These are phyloP conservation scores for Thraustochytrium aureum DNA, from an alignment of 352 stramenopile genomes.

Conservation along the genomic window DNA sequence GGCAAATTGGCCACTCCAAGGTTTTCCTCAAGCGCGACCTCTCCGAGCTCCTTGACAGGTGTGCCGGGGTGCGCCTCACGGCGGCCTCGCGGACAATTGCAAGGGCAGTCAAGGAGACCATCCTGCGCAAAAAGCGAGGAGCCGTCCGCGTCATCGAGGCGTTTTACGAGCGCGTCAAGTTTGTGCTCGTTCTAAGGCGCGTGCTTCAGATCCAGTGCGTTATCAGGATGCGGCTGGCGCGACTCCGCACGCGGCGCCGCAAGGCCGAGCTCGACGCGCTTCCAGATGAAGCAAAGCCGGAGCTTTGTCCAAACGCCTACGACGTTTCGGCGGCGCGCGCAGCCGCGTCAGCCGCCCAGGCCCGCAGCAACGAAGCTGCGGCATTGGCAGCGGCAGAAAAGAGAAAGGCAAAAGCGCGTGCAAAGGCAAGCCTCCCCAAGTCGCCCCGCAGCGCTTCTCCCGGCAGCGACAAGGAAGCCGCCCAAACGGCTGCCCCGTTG, in stretches of 20 bases:
- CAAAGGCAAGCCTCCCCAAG: no score
- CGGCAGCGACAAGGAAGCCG: no score
- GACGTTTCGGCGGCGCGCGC: no score
- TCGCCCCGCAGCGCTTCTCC: no score
- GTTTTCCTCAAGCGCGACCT: slow-evolving; percentile 54
- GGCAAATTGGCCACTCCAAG: slow-evolving; percentile 61
- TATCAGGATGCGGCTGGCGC: not conserved
- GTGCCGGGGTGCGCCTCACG: slow-evolving; percentile 8
- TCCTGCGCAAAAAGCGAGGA: not conserved
- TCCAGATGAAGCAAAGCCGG: no score
- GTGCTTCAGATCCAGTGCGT: slow-evolving; percentile 15
- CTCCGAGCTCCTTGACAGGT: slow-evolving; percentile 11
- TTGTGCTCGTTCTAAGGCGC: not conserved
- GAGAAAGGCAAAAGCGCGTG: no score
- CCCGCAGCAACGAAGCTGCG: no score
- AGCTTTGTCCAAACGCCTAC: no score
- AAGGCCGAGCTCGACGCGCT: no score
- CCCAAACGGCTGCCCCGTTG: not conserved
- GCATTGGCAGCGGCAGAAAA: no score
- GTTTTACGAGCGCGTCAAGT: slow-evolving; percentile 33
- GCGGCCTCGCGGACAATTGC: slow-evolving; percentile 45
- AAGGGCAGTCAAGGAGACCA: not conserved
- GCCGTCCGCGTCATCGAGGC: slow-evolving; percentile 13
- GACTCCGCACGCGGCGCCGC: not conserved
- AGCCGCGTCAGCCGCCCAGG: no score